These are phyloP conservation scores for Galeopsis tetrahit DNA, from an alignment of 257 asterid species.

Conservation along the genomic window DNA sequence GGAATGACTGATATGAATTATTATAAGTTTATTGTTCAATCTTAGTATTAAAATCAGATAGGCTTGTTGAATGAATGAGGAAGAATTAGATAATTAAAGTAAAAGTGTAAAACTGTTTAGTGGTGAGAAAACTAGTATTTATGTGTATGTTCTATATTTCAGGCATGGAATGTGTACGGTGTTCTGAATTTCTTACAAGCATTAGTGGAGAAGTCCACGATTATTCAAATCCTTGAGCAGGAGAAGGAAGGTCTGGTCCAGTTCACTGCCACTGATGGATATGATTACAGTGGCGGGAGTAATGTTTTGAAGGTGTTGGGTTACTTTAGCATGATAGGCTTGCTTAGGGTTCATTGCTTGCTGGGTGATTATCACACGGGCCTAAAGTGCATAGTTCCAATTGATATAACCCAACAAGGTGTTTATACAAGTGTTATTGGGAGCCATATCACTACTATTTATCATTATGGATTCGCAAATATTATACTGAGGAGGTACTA, in stretches of 20 bases:
- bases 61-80: not conserved
- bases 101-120: not conserved
- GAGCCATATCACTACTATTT: slow-evolving; percentile 83
- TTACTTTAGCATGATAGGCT: slow-evolving; percentile 94
- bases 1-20: not conserved
- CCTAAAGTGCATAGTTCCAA: slow-evolving; percentile 80
- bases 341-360: slow-evolving; percentile 95
- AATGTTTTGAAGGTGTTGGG: slow-evolving; percentile 96
- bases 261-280: slow-evolving; percentile 92
- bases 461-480: slow-evolving; percentile 95
- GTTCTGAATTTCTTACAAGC: slow-evolving; percentile 94
- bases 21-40: not conserved
- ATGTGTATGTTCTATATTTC: slow-evolving; percentile 24
- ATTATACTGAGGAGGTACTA: slow-evolving; percentile 87
- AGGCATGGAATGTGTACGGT: slow-evolving; percentile 98
- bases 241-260: slow-evolving; percentile 94
- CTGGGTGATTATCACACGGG: slow-evolving; percentile 98
- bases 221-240: slow-evolving; percentile 79
- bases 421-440: slow-evolving; percentile 89
- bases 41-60: not conserved
- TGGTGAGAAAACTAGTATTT: not conserved
- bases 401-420: slow-evolving; percentile 90
- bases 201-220: slow-evolving; percentile 85
- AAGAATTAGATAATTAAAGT: not conserved
- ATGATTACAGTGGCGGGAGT: slow-evolving; percentile 93